These are phyloP conservation scores for Boletus rubescentipes DNA, from an alignment of 768 basidiomycete species.

Conservation along the genomic window DNA sequence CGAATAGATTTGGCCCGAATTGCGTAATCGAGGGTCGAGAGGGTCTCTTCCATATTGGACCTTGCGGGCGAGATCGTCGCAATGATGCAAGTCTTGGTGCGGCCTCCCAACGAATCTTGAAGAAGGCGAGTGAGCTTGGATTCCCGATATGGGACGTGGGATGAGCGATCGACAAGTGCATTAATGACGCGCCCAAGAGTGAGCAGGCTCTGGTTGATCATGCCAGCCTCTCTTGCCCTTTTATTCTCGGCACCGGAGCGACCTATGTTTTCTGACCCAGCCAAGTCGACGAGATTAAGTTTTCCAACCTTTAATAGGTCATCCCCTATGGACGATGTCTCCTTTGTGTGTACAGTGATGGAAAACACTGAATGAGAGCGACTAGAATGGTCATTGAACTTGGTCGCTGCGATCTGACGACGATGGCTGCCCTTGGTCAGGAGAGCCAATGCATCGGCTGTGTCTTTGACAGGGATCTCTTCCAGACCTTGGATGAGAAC, in stretches of 20 bases:
- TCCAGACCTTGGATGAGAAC: constrained; percentile 95
- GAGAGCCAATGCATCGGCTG: constrained; percentile 77
- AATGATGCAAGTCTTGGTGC: constrained; percentile 96
- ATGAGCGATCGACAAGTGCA: constrained; percentile 86
- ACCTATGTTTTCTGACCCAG: constrained; percentile 97
- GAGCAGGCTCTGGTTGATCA: constrained; percentile 96
- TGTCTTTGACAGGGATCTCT: constrained; percentile 81
- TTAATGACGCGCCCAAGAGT: constrained; percentile 98
- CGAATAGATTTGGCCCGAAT: constrained; percentile 92
- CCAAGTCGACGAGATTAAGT: constrained; percentile 94
- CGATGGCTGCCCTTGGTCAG: constrained; percentile 88
- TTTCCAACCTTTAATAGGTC: constrained; percentile 93
- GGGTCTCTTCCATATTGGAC: constrained; percentile 93
- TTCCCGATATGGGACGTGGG: constrained; percentile 95
- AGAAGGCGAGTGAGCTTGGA: constrained; percentile 96
- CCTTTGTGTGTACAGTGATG: constrained; percentile 92
- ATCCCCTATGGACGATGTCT: constrained; percentile 72
- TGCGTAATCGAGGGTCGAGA: constrained; percentile 97
- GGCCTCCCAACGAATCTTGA: constrained; percentile 98
- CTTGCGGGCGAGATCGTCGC: constrained; percentile 94
- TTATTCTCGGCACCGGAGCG: constrained; percentile 94
- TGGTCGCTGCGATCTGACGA: constrained; percentile 91
- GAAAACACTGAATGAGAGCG: constrained; percentile 98
- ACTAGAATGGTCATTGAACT: constrained; percentile 97
- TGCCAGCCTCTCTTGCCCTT: constrained; percentile 93